Base-by-base conservation (phyloP, 208 protist species). In the Perkinsela sp. region DNA sequence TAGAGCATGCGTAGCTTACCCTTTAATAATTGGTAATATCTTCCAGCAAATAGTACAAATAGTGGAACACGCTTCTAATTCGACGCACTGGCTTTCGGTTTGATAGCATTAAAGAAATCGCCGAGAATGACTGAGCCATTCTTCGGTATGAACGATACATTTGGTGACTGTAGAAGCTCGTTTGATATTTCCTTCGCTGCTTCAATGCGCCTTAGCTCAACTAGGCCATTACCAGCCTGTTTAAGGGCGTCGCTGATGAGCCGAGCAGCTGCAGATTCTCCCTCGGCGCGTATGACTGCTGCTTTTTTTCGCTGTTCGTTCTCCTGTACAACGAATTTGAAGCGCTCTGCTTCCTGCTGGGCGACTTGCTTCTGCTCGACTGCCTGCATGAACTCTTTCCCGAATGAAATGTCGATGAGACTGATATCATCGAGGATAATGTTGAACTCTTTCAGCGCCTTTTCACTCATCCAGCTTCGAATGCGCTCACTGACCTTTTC, bases 331-430 rank as follows among this genome's bases (percentile, higher is more conserved):
- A 95, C 81, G 75, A 89, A 96, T 68, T 89, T 80, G 76, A 88
- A 89, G 67, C 89, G 83, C 83, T 96, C 90, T 40, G 93, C 89
- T 71, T 94, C 89, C 80, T 96, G 93, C 82, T 96, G 91, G n/a
- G 91, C 93, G n/a, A 96, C 90, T 78, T 96, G 93, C 77, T 96
- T 96, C 76, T 90, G 78, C 84, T 96, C 93, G 32, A 96, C 91
- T 32, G 93, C 91, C 13, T 79, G 76, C 81, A 94, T 95, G 70
- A 95, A 96, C 74, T 96, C 93, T 6, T 84, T 77, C 66, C 90
- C 87, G 72, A 96, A 96, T 73, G 89, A 85, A 69, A 96, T 92
- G 72, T 95, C 85, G n/a, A 93, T 90, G 32, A 98, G 93, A 16
- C 93, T 95, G 48, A 98, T 87, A 74, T 98, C 96, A 71, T 97